Evolutionary conservation across 345 rosid species (phyloP), one percentile per base, ranked within the genome.

Genomic region (Microcos paniculata): DNA sequence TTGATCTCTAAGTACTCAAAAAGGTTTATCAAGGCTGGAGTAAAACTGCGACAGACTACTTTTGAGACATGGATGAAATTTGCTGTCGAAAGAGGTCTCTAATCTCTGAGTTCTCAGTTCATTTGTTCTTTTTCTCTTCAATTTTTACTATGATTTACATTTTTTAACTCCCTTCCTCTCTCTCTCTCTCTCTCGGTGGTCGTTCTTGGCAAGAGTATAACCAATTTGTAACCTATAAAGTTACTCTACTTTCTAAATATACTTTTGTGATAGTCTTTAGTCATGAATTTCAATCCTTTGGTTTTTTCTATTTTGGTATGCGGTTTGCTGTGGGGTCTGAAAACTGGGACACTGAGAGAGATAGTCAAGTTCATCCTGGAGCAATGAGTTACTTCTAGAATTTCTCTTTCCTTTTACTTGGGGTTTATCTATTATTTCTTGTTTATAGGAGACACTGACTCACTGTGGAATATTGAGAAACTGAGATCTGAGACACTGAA

Each of bases 31-130:
- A 89, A 75, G 84, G 90, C 88, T 52, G 92, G 95, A 59, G 87
- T 90, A 65, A 91, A 92, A 81, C 84, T 92, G 49, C 89, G 90
- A 77, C 81, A 71, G 82, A 75, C 88, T 71, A 62, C 97, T 43
- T 92, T 91, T 77, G 97, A 89, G 78, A 73, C 69, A 33, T 94
- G 94, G 97, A 94, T 94, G 95, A 88, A 88, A 33, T 91, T 90
- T 81, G 88, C 95, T 73, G 89, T 88, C 74, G 85, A 81, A 79
- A 90, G 83, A 91, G 97, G 97, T 91, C 62, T 73, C 5, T 65
- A 19, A 19, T 52, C 38, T 52, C 19, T 51, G 61, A 65, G 19
- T 64, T 71, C 52, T 30, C 33, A 26, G 16, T 73, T 73, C 53
- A 58, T 58, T 24, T 64, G 56, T 19, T 78, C 30, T 70, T 4